Percentiles rank a stretch among this genome's conserved stretches.
These are phyloP conservation scores for Raphidocelis subcapitata DNA, from an alignment of 139 green algal species.

Conservation along the genomic window DNA sequence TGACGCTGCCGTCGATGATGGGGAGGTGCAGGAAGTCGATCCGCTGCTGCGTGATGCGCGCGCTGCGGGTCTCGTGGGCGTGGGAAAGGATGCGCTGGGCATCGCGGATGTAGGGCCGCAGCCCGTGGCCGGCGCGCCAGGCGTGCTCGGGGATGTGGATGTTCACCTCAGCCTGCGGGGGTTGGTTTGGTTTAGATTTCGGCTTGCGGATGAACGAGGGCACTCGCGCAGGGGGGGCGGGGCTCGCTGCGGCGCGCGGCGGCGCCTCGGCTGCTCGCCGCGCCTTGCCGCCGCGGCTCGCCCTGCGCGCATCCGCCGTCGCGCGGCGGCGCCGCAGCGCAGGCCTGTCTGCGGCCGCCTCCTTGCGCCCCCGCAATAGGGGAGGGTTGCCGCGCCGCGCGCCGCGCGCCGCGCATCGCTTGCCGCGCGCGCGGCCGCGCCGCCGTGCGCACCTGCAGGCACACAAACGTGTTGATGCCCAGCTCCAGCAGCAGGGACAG, in stretches of 20 bases:
- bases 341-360: too few relatives aligned
- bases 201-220: too few relatives aligned
- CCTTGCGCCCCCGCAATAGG: too few relatives aligned
- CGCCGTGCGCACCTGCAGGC: conserved; percentile 62
- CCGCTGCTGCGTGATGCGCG: conserved; percentile 60
- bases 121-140: conserved; percentile 62
- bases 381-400: too few relatives aligned
- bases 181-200: too few relatives aligned
- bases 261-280: too few relatives aligned
- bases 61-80: conserved; percentile 54
- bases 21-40: conserved; percentile 84
- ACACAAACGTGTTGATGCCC: conserved; percentile 82
- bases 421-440: background rate
- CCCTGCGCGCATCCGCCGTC: too few relatives aligned
- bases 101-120: conserved; percentile 84
- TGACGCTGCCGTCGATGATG: conserved; percentile 78
- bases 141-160: conserved; percentile 64
- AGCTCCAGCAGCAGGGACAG: conserved; percentile 72
- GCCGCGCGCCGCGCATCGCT: too few relatives aligned
- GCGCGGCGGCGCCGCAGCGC: too few relatives aligned
- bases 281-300: too few relatives aligned
- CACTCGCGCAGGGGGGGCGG: too few relatives aligned
- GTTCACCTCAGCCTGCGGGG: conserved; percentile 52
- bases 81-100: conserved; percentile 69
- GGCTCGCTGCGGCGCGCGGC: too few relatives aligned